A percentile compares a stretch with the other conserved stretches of the same genome.
Conservation (phyloP, 148 eudicot species). For the Mesembryanthemum crystallinum region DNA sequence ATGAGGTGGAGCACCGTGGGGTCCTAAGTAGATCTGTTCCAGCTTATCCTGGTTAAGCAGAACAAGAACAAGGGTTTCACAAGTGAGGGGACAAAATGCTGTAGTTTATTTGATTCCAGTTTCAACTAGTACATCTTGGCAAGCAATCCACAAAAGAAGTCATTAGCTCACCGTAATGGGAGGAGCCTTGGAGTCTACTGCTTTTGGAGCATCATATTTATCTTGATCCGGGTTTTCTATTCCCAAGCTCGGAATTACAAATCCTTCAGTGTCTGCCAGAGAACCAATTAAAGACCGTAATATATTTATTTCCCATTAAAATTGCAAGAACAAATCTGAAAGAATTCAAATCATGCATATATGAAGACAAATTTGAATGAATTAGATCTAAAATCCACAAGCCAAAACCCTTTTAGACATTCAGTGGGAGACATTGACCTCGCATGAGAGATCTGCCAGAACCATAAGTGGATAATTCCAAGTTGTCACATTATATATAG, state of each 20-base stretch:
- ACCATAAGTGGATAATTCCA: not conserved
- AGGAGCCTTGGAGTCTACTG: conserved; percentile 46
- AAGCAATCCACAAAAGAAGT: not conserved
- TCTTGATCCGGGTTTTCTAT: conserved; percentile 50
- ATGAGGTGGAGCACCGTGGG: conserved; percentile 95
- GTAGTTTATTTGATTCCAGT: not conserved
- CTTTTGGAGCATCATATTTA: conserved; percentile 32
- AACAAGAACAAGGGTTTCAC: not conserved
- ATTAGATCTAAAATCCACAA: not conserved
- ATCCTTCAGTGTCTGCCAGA: conserved; percentile 77
- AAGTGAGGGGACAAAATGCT: not conserved
- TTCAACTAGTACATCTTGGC: not conserved
- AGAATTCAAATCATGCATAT: not conserved
- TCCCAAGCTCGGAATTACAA: conserved; percentile 93
- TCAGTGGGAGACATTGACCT: not conserved
- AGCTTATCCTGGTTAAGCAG: conserved; percentile 44
- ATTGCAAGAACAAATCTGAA: not conserved
- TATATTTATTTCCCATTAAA: not conserved
- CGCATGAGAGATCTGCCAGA: not conserved
- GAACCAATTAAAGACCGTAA: not conserved
- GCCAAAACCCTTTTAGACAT: not conserved
- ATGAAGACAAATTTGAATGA: not conserved
- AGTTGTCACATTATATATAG: conserved; percentile 1
- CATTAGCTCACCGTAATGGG: conserved; percentile 45
- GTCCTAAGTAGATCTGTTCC: conserved; percentile 90